Conservation (phyloP, 2,329 filamentous ascomycete genomes). For the Paraphaeosphaeria minitans region DNA sequence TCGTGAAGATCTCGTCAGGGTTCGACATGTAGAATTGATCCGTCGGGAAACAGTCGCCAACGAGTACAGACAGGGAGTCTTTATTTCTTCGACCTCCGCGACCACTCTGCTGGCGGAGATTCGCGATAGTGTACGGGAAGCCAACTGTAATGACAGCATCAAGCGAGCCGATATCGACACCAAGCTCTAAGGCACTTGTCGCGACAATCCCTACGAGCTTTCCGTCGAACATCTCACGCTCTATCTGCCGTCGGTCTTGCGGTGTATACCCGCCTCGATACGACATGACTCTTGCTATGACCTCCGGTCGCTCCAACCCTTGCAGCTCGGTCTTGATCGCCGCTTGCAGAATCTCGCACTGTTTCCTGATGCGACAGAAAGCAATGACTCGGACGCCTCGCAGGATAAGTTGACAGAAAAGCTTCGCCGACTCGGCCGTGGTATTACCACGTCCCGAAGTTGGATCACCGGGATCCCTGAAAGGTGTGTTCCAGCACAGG, state of each 20-base stretch:
- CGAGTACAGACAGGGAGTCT: conserved; percentile 86
- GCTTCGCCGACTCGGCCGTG: conserved; percentile 80
- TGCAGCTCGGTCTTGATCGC: conserved; percentile 80
- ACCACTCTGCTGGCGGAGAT: conserved; percentile 91
- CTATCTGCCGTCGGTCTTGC: conserved; percentile 85
- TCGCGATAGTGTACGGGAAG: conserved; percentile 94
- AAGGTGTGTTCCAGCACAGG: conserved; percentile 96
- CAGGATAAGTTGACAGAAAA: conserved; percentile 89
- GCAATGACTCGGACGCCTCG: conserved; percentile 90
- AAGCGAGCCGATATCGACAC: conserved; percentile 91
- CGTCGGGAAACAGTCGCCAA: conserved; percentile 86
- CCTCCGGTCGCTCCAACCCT: conserved; percentile 73
- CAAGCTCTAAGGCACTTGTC: conserved; percentile 89
- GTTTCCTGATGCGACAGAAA: conserved; percentile 85
- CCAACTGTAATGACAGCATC: conserved; percentile 94
- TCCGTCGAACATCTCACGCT: conserved; percentile 96
- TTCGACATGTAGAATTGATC: conserved; percentile 99
- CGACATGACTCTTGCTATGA: conserved; percentile 83
- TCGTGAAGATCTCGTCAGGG: conserved; percentile 89
- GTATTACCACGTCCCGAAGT: conserved; percentile 83
- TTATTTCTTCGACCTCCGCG: conserved; percentile 90
- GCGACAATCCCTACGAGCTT: conserved; percentile 92
- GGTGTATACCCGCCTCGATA: conserved; percentile 95
- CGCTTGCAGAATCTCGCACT: conserved; percentile 83
- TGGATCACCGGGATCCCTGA: conserved; percentile 85